Base-by-base conservation (phyloP, 2,329 filamentous ascomycete species). In the Calonectria hawksworthii region DNA sequence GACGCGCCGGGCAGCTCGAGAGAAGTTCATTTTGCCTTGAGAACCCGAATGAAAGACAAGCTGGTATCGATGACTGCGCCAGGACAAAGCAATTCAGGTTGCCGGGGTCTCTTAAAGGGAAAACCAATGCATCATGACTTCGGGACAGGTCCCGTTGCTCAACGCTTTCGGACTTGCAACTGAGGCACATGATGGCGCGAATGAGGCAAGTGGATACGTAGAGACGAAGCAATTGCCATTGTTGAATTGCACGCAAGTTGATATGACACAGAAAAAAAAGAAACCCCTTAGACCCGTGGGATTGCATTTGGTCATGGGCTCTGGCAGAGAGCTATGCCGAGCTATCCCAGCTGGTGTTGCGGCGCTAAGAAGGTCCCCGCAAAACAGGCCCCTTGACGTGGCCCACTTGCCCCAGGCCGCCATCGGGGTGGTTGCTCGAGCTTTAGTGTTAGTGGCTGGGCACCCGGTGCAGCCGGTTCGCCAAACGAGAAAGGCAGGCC, bases 401-500 rank as follows among this genome's bases (percentile, higher is more conserved):
- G 5, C 26, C 26, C 47, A 54, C 18, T 54, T 41, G 21, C 64
- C 64, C 64, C 44, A 32, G 18, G 7, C 51, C 14, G 26, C 16
- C 51, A 54, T 32, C 51, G 51, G 51, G 32, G 14, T 30, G 51
- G n/a, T n/a, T 28, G 51, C 51, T 30, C 38, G 38, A 7, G 38
- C 16, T 9, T n/a, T n/a, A n/a, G n/a, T n/a, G n/a, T n/a, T 30
- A 30, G 61, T 59, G 51, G 51, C 52, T 59, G 7, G n/a, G n/a
- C 52, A 18, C 50, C 51, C 38, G 61, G 18, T 34, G 61, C 32
- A 21, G 69, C 38, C 38, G 30, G 16, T 8, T 47, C 47, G 26
- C 30, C 47, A 21, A 34, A n/a, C 32, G 30, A 67, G 63, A 75
- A 44, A 71, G 75, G 76, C 68, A 78, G 70, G 76, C 69, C 36